Base-by-base conservation (phyloP, 805 yeast species). In the Blastobotrys terrestris region DNA sequence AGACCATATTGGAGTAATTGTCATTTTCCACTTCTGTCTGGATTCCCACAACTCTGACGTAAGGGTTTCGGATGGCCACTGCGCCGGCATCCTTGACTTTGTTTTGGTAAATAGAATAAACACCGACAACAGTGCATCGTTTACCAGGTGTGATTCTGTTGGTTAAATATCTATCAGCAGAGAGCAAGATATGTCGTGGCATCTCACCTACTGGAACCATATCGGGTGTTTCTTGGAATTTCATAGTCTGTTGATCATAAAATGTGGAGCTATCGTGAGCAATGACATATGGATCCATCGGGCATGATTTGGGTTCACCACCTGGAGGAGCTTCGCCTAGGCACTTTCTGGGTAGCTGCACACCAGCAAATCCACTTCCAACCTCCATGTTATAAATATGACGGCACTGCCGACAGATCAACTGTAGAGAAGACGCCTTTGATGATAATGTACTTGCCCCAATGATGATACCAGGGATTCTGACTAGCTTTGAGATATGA, bases 131-230 rank as follows among this genome's bases (percentile, higher is more conserved):
- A 6, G 95, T 89, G 60, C 95, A 95, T 58, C 97, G 76, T 0
- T 95, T 87, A 21, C 99, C 99, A 0, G 99, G 99, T 42, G 92
- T 86, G 31, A 94, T 90, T 57, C 79, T 82, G 71, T 94, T 94
- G 22, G 97, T 85, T 65, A 94, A 73, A 61, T 87, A 87, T 56
- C 99, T 78, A 67, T 94, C 98, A 35, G 89, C 88, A 44, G 94
- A 86, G 58, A 94, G 75, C 54, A 88, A 65, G 42, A 94, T 84
- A 63, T 94, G 95, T 60, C 99, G 81, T 6, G 99, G 99, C 89
- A 94, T 85, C 72, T 94, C 99, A 60, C 99, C 99, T 26, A 94
- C 96, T 1, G 99, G 99, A 1, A 94, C 97, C 84, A 87, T 87
- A 67, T 94, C 99, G 11, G 98, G 97, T n/a, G 94, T 77, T 67